These are phyloP conservation scores for Epichloe baconii DNA, from an alignment of 2,329 filamentous ascomycete species.

Conservation along the genomic window DNA sequence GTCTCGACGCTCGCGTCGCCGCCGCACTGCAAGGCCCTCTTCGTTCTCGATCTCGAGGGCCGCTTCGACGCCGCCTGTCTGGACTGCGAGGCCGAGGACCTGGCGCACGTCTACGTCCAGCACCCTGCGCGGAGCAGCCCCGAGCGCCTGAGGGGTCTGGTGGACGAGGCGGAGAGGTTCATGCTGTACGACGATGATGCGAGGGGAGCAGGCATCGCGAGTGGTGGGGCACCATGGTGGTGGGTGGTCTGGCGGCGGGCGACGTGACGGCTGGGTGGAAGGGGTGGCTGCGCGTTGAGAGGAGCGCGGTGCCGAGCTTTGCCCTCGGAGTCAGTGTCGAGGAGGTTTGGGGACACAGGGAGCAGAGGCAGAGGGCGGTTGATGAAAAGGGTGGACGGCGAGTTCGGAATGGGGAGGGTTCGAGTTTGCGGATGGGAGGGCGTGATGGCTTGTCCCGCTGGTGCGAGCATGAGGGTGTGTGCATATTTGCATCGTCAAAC, in stretches of 20 bases:
- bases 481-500: too few species aligned
- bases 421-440: slow-evolving; percentile 19
- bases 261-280: slow-evolving; percentile 22
- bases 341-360: slow-evolving; percentile 31
- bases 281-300: slow-evolving; percentile 41
- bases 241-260: slow-evolving; percentile 28
- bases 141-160: slow-evolving; percentile 19
- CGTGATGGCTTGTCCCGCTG: neutral
- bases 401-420: slow-evolving; percentile 38
- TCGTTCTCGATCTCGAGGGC: slow-evolving; percentile 41
- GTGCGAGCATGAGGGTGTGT: too few species aligned
- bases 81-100: slow-evolving; percentile 21
- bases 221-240: slow-evolving; percentile 46
- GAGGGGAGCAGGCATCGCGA: slow-evolving; percentile 30
- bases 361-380: slow-evolving; percentile 25
- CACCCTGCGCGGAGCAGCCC: slow-evolving; percentile 21
- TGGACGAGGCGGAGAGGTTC: slow-evolving; percentile 30
- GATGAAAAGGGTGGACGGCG: slow-evolving; percentile 32
- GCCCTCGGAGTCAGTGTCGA: slow-evolving; percentile 25
- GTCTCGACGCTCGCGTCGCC: slow-evolving; percentile 36
- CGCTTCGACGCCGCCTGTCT: slow-evolving; percentile 41
- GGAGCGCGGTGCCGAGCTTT: slow-evolving; percentile 28
- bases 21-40: slow-evolving; percentile 34
- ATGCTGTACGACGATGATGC: slow-evolving; percentile 35
- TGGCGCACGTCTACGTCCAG: slow-evolving; percentile 39